Percentiles rank a stretch among this genome's conserved stretches.
phyloP scores from a whole-genome alignment of 1,284 basidiomycete genomes.

The Tylopilus sp. region DNA sequence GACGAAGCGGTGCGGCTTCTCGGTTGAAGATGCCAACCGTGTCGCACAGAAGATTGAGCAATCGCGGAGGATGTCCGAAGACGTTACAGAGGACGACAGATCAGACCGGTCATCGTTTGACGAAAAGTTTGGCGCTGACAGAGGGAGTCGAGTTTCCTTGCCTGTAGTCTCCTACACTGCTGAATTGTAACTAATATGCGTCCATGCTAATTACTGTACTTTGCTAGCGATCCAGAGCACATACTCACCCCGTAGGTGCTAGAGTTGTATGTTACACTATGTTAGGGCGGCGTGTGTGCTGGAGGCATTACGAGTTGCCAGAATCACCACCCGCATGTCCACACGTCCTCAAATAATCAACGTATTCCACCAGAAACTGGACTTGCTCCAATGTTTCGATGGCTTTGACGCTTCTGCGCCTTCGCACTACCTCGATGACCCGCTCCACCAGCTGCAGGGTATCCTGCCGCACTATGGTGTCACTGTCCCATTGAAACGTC shows the following conservation, averaged over 20 bases:
- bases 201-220: neutral
- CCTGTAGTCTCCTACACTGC: conserved; percentile 13
- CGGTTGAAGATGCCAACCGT: conserved; percentile 20
- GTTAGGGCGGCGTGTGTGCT: no score
- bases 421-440: conserved; percentile 71
- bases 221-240: neutral
- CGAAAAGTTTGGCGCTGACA: conserved; percentile 18
- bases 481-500: conserved; percentile 17
- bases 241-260: neutral
- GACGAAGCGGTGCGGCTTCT: conserved; percentile 27
- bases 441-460: conserved; percentile 71
- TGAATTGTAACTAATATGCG: conserved; percentile 1
- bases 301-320: neutral
- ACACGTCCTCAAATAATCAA: conserved; percentile 57
- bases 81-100: conserved; percentile 12
- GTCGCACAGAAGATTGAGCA: conserved; percentile 24
- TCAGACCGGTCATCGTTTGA: conserved; percentile 20
- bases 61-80: conserved; percentile 3
- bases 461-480: conserved; percentile 38
- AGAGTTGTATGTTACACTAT: conserved; percentile 9
- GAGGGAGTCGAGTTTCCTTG: conserved; percentile 14
- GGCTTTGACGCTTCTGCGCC: conserved; percentile 78
- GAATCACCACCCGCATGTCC: neutral
- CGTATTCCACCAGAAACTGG: conserved; percentile 78
- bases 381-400: conserved; percentile 93